These are phyloP conservation scores for Aspergillus arachidicola DNA, from an alignment of 2,329 filamentous ascomycete genomes.

Conservation along the genomic window DNA sequence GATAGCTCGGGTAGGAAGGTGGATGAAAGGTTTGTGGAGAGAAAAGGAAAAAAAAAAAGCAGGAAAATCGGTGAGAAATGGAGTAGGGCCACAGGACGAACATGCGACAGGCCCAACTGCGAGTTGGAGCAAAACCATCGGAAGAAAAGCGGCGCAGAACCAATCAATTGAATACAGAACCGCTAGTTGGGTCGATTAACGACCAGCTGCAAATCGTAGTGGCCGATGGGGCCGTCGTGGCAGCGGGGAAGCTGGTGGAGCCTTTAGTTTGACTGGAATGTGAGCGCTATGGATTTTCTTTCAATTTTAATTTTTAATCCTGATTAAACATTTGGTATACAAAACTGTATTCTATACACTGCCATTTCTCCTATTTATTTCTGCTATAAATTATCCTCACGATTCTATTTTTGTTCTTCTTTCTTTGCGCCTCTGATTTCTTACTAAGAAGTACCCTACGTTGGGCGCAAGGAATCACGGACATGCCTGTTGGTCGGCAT, in stretches of 20 bases:
- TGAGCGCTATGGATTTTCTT: neutral
- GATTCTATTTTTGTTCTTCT: neutral
- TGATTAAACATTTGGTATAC: neutral
- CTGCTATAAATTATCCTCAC: neutral
- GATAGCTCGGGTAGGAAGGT: neutral
- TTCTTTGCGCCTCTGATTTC: neutral
- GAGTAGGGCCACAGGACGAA: constrained; percentile 16
- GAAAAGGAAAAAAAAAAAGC: constrained; percentile 14
- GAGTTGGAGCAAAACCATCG: constrained; percentile 16
- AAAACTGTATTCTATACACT: neutral
- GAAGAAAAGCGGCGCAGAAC: constrained; percentile 6
- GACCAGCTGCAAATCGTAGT: constrained; percentile 10
- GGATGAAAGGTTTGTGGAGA: constrained; percentile 8
- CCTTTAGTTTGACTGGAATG: neutral
- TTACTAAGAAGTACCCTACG: neutral
- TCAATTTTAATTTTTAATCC: neutral
- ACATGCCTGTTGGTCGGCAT: constrained; percentile 7
- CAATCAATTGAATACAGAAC: constrained; percentile 19
- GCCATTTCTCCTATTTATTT: neutral
- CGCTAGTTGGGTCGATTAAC: constrained; percentile 14
- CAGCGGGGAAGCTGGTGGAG: constrained; percentile 22
- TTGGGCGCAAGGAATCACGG: constrained; percentile 11
- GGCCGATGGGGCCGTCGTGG: constrained; percentile 20
- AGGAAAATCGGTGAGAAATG: constrained; percentile 12
- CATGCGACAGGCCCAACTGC: constrained; percentile 17